Base-by-base conservation (phyloP, 1,284 basidiomycete species). In the Neolentinus lepideus region DNA sequence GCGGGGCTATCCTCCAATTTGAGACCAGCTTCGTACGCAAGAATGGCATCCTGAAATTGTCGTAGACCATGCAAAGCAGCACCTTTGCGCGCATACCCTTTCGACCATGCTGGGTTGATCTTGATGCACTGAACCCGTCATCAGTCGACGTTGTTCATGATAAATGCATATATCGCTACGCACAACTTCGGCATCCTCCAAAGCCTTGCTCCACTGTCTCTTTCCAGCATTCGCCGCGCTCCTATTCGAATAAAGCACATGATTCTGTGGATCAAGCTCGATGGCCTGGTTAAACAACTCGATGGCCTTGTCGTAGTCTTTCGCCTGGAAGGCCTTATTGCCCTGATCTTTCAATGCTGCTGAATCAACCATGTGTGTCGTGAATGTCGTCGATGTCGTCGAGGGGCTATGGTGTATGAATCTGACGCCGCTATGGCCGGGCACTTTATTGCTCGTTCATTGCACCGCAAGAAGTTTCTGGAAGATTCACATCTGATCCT, bases 271-370 rank as follows among this genome's bases (percentile, higher is more conserved):
- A 73, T 98, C 92, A 64, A 95, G 68, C 46, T 81, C 85, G 68
- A 98, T 91, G 21, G 92, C 95, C 63, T 95, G 82, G 3, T 88
- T 83, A 76, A 97, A 98, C 52, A 90, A 72, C 63, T 86, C 79
- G 74, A 95, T 92, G 10, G 95, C 95, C 59, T 82, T 84, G 71
- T 92, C 85, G 73, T 90, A 98, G 67, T 97, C 85, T 71, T 96
- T 98, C 55, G 92, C 91, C 33, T 90, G 79, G 75, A 98, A 98
- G 38, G 92, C 92, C 71, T 95, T 95, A 82, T 98, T 98, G 67
- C 95, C 95, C 69, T 88, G 84, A 65, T 94, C 90, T 78, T 98
- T 97, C 67, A 94, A 79, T 60, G 83, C 73, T 69, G 43, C 25
- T 75, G 54, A 4, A 67, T 50, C 47, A 25, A 21, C 14, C 47